Evolutionary conservation across 2,329 filamentous ascomycete species (phyloP).

Genomic region (Macrophomina phaseolina): DNA sequence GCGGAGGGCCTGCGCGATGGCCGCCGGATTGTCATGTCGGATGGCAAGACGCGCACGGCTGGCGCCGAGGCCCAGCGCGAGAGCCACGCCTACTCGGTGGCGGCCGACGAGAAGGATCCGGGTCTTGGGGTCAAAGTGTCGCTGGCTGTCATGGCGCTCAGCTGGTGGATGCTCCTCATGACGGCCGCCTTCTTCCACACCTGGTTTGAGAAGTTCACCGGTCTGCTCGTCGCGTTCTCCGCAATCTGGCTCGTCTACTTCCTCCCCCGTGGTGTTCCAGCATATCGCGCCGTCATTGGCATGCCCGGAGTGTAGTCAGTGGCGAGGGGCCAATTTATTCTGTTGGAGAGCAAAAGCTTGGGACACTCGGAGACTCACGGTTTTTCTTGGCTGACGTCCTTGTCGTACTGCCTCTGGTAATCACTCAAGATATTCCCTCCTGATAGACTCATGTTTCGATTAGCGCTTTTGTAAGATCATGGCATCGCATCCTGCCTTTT

Average conservation of each 20-base stretch:
- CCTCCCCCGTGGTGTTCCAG: slow-evolving; percentile 52
- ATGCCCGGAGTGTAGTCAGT: slow-evolving; percentile 51
- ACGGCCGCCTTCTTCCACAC: slow-evolving; percentile 98
- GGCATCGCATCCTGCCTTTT: slow-evolving; percentile 10
- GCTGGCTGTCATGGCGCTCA: slow-evolving; percentile 68
- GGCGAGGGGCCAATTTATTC: neutral
- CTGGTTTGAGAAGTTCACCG: slow-evolving; percentile 87
- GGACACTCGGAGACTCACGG: slow-evolving; percentile 3
- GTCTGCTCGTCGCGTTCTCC: slow-evolving; percentile 54
- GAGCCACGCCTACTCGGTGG: slow-evolving; percentile 33
- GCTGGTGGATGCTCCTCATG: slow-evolving; percentile 97
- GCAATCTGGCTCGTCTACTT: slow-evolving; percentile 56
- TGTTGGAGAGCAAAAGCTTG: slow-evolving; percentile 21
- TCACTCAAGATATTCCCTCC: neutral
- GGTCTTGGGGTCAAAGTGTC: slow-evolving; percentile 62
- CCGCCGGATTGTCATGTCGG: slow-evolving; percentile 67
- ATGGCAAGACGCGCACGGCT: slow-evolving; percentile 64
- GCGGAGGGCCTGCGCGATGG: slow-evolving; percentile 62
- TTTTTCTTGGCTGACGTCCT: slow-evolving; percentile 21
- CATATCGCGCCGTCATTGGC: slow-evolving; percentile 49
- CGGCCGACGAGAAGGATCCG: slow-evolving; percentile 36
- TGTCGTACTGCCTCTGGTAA: slow-evolving; percentile 13
- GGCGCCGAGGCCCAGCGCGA: slow-evolving; percentile 45
- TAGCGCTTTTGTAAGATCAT: slow-evolving; percentile 12
- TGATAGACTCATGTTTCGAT: slow-evolving; percentile 11